These are phyloP conservation scores for Xylariaceae sp. DNA, from an alignment of 2,329 filamentous ascomycete species.

Conservation along the genomic window DNA sequence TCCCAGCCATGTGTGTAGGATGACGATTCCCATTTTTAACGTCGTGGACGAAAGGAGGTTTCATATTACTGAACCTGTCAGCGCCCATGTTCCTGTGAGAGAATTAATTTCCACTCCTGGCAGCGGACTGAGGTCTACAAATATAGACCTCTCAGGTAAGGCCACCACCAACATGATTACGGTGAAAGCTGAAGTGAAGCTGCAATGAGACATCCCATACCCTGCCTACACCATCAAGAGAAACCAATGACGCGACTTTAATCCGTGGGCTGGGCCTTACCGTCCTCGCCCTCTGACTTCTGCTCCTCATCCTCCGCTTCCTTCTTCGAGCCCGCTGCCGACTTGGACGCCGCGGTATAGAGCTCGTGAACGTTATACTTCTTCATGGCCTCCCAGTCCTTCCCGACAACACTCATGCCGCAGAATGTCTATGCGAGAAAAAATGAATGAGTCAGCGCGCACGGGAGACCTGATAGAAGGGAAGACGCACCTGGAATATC, in stretches of 20 bases:
- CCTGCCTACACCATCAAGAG: too few species aligned
- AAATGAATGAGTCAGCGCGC: not conserved
- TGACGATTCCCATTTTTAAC: too few species aligned
- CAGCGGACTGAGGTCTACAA: too few species aligned
- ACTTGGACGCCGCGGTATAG: slow-evolving; percentile 44
- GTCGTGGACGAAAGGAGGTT: too few species aligned
- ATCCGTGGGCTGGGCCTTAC: slow-evolving; percentile 11
- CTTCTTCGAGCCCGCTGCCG: slow-evolving; percentile 14
- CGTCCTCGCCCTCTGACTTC: slow-evolving; percentile 1
- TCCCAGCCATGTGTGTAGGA: too few species aligned
- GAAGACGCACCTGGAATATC: slow-evolving; percentile 65
- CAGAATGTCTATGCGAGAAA: slow-evolving; percentile 56
- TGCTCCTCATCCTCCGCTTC: not conserved
- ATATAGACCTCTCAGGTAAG: too few species aligned
- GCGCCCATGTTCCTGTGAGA: too few species aligned
- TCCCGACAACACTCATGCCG: slow-evolving; percentile 73
- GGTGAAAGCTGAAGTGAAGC: too few species aligned
- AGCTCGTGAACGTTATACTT: slow-evolving; percentile 75
- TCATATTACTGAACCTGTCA: too few species aligned
- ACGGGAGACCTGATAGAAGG: not conserved
- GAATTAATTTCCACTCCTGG: too few species aligned
- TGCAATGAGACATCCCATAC: too few species aligned
- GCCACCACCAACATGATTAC: too few species aligned
- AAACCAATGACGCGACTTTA: not conserved
- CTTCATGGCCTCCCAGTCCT: slow-evolving; percentile 70